Evolutionary conservation across 108 stramenopile species (phyloP), one percentile per base, ranked within the genome.

Genomic region (Pseudonitzschia multiseries): DNA sequence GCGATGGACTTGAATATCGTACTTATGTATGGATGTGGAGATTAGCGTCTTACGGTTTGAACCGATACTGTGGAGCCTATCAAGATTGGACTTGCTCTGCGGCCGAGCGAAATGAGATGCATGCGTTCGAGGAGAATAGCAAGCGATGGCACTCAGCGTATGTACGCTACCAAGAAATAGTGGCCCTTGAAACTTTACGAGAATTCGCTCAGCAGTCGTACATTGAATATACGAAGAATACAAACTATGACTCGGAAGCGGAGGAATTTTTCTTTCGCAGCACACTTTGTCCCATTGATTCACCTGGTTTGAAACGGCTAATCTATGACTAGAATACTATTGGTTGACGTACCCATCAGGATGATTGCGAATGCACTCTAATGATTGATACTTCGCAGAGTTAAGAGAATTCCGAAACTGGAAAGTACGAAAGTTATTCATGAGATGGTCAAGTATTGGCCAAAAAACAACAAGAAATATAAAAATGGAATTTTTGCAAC

Each of bases 1-100:
- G 44, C 13, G 15, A n/a, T 26, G 43, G 29, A 14, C 46, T 68
- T n/a, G 68, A 68, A 50, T 68, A 68, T 27, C 68, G 68, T 12
- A 18, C 68, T 8, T 26, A 20, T 14, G 48, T 51, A 3, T 68
- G 68, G 68, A 8, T 68, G 48, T 48, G 46, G 46, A 48, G 48
- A 50, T 31, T 68, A 26, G 68, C 57, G 13, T 14, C 29, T 27
- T 15, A 59, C n/a, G 26, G 57, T 27, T n/a, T 59, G 29, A 59
- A 59, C 26, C 57, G n/a, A 18, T 31, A 59, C 29, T 59, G 57
- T 27, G 57, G 29, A 0, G 27, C 29, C 57, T 10, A 59, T n/a
- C 20, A 59, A 31, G 57, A 24, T 9, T 59, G 27, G 27, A 27
- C 26, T 22, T 59, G 57, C 57, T 59, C 57, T 5, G n/a, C 15